Percentiles rank a stretch among this genome's conserved stretches.
Conservation (phyloP, 768 basidiomycete species). For the Daedalea quercina region DNA sequence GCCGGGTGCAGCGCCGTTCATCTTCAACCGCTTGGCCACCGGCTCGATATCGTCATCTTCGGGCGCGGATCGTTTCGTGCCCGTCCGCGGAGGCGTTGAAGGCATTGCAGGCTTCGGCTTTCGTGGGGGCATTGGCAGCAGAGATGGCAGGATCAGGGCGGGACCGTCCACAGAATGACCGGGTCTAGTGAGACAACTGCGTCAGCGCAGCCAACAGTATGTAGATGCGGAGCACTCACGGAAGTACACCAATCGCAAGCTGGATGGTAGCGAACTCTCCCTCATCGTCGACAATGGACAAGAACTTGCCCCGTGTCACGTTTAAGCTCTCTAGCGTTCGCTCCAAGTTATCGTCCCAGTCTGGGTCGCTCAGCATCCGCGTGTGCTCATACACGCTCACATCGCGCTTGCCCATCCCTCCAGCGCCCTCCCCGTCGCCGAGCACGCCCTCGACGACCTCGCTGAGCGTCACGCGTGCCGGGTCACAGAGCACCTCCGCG, state of each 20-base stretch:
- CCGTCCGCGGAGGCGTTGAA: slow-evolving; percentile 36
- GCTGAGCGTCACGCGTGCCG: slow-evolving; percentile 57
- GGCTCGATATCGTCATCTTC: slow-evolving; percentile 37
- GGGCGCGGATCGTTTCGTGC: slow-evolving; percentile 50
- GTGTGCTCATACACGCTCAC: slow-evolving; percentile 85
- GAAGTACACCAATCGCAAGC: slow-evolving; percentile 59
- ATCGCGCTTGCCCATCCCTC: slow-evolving; percentile 40
- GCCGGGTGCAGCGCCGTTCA: slow-evolving; percentile 20
- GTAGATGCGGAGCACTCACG: slow-evolving; percentile 42
- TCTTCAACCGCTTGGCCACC: slow-evolving; percentile 45
- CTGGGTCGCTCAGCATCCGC: slow-evolving; percentile 83
- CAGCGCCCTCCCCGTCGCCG: slow-evolving; percentile 35
- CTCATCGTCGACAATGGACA: slow-evolving; percentile 87
- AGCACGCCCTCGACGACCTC: slow-evolving; percentile 68
- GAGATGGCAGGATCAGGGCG: slow-evolving; percentile 57
- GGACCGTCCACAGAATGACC: slow-evolving; percentile 46
- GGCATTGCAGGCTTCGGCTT: slow-evolving; percentile 29
- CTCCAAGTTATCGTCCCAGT: slow-evolving; percentile 85
- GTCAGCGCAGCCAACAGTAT: background rate
- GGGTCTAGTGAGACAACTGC: slow-evolving; percentile 30
- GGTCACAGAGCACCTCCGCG: slow-evolving; percentile 66
- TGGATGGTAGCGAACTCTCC: slow-evolving; percentile 66
- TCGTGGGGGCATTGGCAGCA: slow-evolving; percentile 50
- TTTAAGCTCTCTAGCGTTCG: slow-evolving; percentile 78
- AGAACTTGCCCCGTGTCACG: slow-evolving; percentile 77